Percentiles rank a stretch among this genome's conserved stretches.
phyloP scores from a whole-genome alignment of 208 protist species.

The Endotrypanum monterogeii region DNA sequence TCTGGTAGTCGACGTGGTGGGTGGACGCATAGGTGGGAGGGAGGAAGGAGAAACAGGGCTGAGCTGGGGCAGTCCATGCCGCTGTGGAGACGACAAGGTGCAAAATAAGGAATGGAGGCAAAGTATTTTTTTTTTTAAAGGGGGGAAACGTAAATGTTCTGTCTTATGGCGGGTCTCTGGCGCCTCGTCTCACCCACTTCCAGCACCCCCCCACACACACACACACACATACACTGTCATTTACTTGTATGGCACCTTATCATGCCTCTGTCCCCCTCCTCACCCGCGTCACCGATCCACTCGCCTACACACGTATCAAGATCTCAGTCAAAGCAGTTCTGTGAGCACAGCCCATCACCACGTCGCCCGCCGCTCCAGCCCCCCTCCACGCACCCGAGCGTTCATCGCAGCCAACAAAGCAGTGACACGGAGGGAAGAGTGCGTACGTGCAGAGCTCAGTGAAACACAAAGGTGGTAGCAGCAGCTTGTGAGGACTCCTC shows the following conservation, averaged over 20 bases:
- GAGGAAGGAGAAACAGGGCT: background rate
- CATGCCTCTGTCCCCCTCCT: background rate
- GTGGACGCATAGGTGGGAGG: background rate
- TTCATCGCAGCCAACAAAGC: too few relatives aligned
- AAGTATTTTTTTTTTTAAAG: too few relatives aligned
- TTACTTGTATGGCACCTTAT: background rate
- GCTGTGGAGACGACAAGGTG: background rate
- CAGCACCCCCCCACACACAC: background rate
- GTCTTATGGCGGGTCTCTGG: background rate
- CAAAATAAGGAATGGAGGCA: background rate
- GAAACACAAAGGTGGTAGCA: too few relatives aligned
- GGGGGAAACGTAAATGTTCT: background rate
- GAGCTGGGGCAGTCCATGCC: background rate
- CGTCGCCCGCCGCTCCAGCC: background rate
- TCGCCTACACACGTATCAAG: background rate
- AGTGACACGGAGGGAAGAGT: background rate
- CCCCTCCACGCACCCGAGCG: too few relatives aligned
- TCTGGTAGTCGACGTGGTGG: background rate
- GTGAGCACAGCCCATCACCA: background rate
- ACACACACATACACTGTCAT: background rate
- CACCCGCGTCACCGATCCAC: background rate
- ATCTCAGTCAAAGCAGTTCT: background rate
- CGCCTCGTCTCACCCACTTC: background rate
- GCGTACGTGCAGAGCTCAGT: background rate
- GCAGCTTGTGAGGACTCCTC: background rate